Evolutionary conservation across 2,329 filamentous ascomycete genomes (phyloP), one percentile per base, ranked within the genome.

Genomic region (Penicillium sp.): DNA sequence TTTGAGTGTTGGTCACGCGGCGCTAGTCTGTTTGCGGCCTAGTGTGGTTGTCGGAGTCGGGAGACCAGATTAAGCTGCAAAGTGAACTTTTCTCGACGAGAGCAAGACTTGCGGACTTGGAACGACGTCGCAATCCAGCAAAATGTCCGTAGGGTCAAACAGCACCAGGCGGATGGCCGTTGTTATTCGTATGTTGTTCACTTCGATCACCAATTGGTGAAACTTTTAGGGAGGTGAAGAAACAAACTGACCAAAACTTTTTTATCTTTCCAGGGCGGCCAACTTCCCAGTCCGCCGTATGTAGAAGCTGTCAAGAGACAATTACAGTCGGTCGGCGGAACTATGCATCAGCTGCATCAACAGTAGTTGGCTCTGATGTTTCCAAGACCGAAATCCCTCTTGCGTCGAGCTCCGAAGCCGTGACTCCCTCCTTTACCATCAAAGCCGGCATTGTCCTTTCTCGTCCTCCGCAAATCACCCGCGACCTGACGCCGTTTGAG

Each of bases 401-500:
- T 53, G 65, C 38, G 62, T 68, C 57, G 70, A 78, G 77, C 58
- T 79, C 81, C 35, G 55, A 61, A 42, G 52, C 58, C 66, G 58
- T 68, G 64, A 71, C 61, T 64, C 74, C 60, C 55, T 42, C 5
- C 62, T 68, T 59, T 73, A 81, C 74, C 72, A 73, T 82, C 68
- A 77, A 81, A 63, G 81, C 86, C 57, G 89, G 90, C 62, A 81
- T 97, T 59, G 84, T 97, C 64, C 85, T 99, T 61, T 94, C 91
- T 47, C 90, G 94, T 26, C 85, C 94, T 48, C 94, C 94, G 6
- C 79, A 95, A 58, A 81, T 99, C 66, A 97, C 94, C 24, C 88
- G 89, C 63, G 81, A 88, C 60, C 86, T 93, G 54, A 89, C 89
- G 33, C 81, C 90, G 12, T 97, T 99, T 75, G 94, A 99, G 75